Percentiles rank a stretch among this genome's conserved stretches.
These are phyloP conservation scores for Rhizomucor miehei DNA, from an alignment of 371 early-diverging fungal genomes.

Conservation along the genomic window DNA sequence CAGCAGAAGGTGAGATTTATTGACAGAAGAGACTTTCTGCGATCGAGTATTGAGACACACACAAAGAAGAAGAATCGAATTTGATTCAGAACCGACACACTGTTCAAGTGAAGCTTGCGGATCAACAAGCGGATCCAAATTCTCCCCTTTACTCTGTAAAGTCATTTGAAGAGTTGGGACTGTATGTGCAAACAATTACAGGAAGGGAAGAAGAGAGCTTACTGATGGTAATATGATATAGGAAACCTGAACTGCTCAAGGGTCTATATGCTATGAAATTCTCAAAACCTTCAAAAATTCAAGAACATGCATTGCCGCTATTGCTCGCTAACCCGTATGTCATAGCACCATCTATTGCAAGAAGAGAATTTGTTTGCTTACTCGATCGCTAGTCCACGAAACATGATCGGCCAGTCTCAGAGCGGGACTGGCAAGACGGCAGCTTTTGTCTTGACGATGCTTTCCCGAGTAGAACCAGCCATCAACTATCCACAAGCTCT, in stretches of 20 bases:
- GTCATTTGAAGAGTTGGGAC: conserved; percentile 74
- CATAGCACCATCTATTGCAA: neutral
- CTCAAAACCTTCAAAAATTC: conserved; percentile 92
- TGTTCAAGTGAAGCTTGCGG: conserved; percentile 81
- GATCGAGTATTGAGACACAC: neutral
- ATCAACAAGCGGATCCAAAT: conserved; percentile 62
- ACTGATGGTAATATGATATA: conserved; percentile 10
- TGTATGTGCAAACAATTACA: conserved; percentile 36
- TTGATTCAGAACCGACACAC: conserved; percentile 61
- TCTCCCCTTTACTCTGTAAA: conserved; percentile 78
- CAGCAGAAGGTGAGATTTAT: neutral
- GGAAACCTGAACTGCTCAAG: conserved; percentile 76
- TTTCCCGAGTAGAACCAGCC: conserved; percentile 65
- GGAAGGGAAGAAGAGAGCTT: neutral
- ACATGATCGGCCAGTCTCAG: conserved; percentile 51
- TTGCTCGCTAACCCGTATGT: conserved; percentile 72
- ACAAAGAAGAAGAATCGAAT: conserved; percentile 4
- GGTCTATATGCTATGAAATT: conserved; percentile 94
- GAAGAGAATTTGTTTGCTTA: neutral
- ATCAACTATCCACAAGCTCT: conserved; percentile 70
- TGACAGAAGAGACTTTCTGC: too few relatives aligned
- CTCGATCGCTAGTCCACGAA: conserved; percentile 27
- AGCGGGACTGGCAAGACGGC: conserved; percentile 92
- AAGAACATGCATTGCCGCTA: conserved; percentile 92
- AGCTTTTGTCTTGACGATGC: conserved; percentile 91